phyloP scores from a whole-genome alignment of 225 moss, liverwort and hornwort genomes.

The Pleurozium schreberi region DNA sequence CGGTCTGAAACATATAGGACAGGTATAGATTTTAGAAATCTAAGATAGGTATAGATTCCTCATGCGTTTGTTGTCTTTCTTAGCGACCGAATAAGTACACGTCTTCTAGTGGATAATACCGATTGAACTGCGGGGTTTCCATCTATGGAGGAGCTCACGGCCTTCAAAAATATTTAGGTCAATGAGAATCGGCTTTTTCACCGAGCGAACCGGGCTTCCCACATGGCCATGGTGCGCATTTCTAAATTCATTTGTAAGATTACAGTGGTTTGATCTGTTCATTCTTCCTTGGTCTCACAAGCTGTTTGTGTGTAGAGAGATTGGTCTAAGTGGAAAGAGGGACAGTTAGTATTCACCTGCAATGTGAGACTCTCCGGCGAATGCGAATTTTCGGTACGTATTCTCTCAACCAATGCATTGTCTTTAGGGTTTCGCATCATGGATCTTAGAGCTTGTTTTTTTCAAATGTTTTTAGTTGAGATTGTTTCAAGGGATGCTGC shows the following conservation, averaged over 20 bases:
- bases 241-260: not conserved
- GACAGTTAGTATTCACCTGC: slow-evolving; percentile 11
- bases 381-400: slow-evolving; percentile 12
- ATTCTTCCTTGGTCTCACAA: not conserved
- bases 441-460: not conserved
- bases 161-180: not conserved
- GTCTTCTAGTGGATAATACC: not conserved
- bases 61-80: not conserved
- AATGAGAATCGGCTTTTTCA: slow-evolving; percentile 1
- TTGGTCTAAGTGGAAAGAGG: slow-evolving; percentile 1
- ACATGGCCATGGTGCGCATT: not conserved
- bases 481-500: not conserved
- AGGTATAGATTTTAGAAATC: too few relatives aligned
- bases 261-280: not conserved
- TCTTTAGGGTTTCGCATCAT: not conserved
- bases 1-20: too few relatives aligned
- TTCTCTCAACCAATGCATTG: not conserved
- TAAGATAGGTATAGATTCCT: too few relatives aligned
- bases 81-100: not conserved
- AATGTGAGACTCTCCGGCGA: not conserved
- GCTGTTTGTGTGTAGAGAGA: slow-evolving; percentile 13
- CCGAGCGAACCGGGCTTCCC: not conserved
- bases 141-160: not conserved
- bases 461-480: not conserved
- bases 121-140: not conserved